Evolutionary conservation across 2,329 filamentous ascomycete genomes (phyloP), one percentile per base, ranked within the genome.

Genomic region (Rutstroemia sp.): DNA sequence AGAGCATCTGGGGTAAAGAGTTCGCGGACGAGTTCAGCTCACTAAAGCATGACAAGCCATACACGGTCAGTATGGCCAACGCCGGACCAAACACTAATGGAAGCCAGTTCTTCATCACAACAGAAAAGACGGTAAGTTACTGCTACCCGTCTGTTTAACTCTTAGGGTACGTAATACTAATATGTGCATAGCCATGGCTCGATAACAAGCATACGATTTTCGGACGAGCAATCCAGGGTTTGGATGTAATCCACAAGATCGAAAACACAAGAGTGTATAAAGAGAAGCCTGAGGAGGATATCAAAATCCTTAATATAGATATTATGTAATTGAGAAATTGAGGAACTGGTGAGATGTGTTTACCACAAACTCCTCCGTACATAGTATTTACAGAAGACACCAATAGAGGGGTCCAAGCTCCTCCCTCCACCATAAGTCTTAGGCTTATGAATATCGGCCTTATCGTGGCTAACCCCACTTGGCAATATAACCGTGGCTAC

Each of bases 51-150:
- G 94, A 99, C 74, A 95, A 94, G 74, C 88, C 94, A 2, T 99
- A 96, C 71, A 97, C 92, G 0, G 79, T 97, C 57, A 95, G 89
- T 70, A 99, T 99, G 94, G 94, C 94, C 12, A 99, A 99, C 71
- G 92, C 94, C 0, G 94, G 94, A 0, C 90, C 91, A 0, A 91
- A 92, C 66, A 96, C 92, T 38, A 99, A 99, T 70, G 94, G 88
- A 14, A 94, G 88, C 67, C 94, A 99, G 71, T 99, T 99, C 71
- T 99, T 99, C 67, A 96, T 99, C 63, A 99, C 94, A 0, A 96
- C 92, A 0, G 95, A 96, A 73, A 95, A 95, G 75, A 91, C 94
- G 63, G 85, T 87, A 75, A 75, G 83, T 79, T 34, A 27, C 34
- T 38, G 25, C 4, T 25, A 27, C 49, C 46, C 38, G 45, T 23